Conservation (phyloP, 2,329 filamentous ascomycete species). For the Cercospora zeae-maydis region DNA sequence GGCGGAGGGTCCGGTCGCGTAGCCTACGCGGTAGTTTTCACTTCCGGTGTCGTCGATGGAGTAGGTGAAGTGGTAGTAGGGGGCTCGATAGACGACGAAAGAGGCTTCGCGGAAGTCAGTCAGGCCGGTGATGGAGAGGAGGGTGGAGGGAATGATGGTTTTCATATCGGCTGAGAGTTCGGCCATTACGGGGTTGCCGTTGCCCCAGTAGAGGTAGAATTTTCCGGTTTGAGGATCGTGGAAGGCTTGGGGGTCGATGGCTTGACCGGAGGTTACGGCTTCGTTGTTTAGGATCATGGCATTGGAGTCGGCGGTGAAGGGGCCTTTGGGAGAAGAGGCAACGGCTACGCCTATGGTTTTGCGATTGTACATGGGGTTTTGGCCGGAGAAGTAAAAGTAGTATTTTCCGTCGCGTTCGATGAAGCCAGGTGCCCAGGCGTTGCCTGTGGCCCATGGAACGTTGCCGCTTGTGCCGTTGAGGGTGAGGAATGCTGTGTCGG, state of each 20-base stretch:
- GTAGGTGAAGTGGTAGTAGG: constrained; percentile 49
- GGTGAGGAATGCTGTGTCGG: constrained; percentile 43
- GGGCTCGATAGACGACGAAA: constrained; percentile 47
- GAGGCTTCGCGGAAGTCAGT: constrained; percentile 44
- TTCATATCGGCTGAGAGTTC: constrained; percentile 48
- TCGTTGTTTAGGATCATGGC: constrained; percentile 33
- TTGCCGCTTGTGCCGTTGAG: constrained; percentile 48
- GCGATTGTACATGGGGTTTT: constrained; percentile 30
- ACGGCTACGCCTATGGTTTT: constrained; percentile 33
- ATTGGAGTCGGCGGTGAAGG: constrained; percentile 27
- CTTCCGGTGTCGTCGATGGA: constrained; percentile 49
- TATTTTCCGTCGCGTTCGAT: constrained; percentile 27
- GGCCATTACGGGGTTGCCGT: constrained; percentile 43
- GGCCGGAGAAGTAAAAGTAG: constrained; percentile 35
- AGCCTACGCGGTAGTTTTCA: constrained; percentile 48
- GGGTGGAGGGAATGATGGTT: constrained; percentile 42
- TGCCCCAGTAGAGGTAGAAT: constrained; percentile 37
- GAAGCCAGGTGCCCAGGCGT: constrained; percentile 36
- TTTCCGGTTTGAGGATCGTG: constrained; percentile 27
- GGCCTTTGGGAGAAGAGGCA: constrained; percentile 27
- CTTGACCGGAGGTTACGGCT: constrained; percentile 26
- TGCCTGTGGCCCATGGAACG: constrained; percentile 38
- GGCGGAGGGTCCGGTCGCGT: constrained; percentile 42
- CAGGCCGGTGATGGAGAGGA: constrained; percentile 37
- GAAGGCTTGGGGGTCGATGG: constrained; percentile 32